Conservation (phyloP, 257 asterid genomes). For the Ilex asprella region DNA sequence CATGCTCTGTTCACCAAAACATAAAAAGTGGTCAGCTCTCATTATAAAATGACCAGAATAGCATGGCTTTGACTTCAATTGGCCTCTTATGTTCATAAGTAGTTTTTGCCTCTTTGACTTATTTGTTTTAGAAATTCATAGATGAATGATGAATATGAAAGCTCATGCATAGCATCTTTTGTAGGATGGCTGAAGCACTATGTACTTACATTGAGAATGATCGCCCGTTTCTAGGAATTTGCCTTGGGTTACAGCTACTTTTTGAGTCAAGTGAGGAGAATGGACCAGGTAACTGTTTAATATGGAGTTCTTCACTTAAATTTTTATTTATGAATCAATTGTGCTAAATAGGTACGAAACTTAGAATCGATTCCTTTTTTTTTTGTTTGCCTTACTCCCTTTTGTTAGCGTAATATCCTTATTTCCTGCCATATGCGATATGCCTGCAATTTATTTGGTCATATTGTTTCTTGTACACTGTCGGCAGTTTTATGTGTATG, state of each 20-base stretch:
- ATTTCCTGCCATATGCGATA: too few relatives aligned
- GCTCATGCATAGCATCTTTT: slow-evolving; percentile 15
- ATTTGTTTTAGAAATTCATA: not conserved
- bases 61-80: not conserved
- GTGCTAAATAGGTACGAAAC: too few relatives aligned
- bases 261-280: slow-evolving; percentile 95
- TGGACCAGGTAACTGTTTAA: slow-evolving; percentile 60
- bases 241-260: slow-evolving; percentile 95
- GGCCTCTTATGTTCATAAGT: not conserved
- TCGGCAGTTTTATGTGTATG: too few relatives aligned
- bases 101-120: not conserved
- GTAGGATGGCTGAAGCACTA: slow-evolving; percentile 81
- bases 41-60: not conserved
- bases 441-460: too few relatives aligned
- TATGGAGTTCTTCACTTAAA: too few relatives aligned
- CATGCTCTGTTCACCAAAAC: too few relatives aligned
- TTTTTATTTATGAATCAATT: too few relatives aligned
- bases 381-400: too few relatives aligned
- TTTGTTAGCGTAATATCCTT: too few relatives aligned
- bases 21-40: not conserved
- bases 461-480: too few relatives aligned
- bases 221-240: slow-evolving; percentile 93
- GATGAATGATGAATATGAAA: slow-evolving; percentile 2
- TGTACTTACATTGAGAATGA: slow-evolving; percentile 80
- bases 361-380: too few relatives aligned